A percentile compares a stretch with the other conserved stretches of the same genome.
phyloP scores from a whole-genome alignment of 2,329 filamentous ascomycete genomes.

The Colletotrichum tropicale region DNA sequence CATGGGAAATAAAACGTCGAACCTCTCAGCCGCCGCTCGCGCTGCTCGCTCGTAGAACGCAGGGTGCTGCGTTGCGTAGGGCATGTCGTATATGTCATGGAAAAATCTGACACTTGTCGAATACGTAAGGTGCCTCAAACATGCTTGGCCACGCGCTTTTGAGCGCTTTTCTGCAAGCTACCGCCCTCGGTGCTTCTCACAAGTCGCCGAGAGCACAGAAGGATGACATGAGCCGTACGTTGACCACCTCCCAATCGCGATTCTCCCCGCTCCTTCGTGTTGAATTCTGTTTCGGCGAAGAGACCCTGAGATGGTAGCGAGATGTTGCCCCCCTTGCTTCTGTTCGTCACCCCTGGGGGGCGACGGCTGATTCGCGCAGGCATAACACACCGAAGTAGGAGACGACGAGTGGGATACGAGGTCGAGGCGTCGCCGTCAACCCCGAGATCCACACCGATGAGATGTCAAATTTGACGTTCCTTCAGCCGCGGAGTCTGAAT shows the following conservation, averaged over 20 bases:
- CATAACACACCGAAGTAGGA: background rate
- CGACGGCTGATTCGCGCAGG: slow-evolving; percentile 8
- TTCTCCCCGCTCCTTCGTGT: background rate
- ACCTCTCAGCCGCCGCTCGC: background rate
- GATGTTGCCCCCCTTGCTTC: background rate
- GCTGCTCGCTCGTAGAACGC: background rate
- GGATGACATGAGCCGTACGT: background rate
- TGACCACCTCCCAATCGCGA: background rate
- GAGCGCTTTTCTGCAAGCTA: background rate
- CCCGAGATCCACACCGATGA: background rate
- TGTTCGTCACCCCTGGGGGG: background rate
- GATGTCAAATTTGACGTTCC: background rate
- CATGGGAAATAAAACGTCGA: background rate
- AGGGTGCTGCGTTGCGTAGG: background rate
- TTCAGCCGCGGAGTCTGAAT: background rate
- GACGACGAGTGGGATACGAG: slow-evolving; percentile 4
- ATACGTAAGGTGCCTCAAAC: background rate
- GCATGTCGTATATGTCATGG: background rate
- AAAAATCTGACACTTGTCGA: background rate
- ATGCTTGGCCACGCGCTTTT: background rate
- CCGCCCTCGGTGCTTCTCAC: background rate
- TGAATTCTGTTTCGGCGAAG: background rate
- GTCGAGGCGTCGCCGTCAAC: background rate
- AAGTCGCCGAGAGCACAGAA: background rate
- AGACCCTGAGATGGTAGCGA: background rate